These are phyloP conservation scores for Pseudocercospora crystallina DNA, from an alignment of 2,329 filamentous ascomycete genomes.

Conservation along the genomic window DNA sequence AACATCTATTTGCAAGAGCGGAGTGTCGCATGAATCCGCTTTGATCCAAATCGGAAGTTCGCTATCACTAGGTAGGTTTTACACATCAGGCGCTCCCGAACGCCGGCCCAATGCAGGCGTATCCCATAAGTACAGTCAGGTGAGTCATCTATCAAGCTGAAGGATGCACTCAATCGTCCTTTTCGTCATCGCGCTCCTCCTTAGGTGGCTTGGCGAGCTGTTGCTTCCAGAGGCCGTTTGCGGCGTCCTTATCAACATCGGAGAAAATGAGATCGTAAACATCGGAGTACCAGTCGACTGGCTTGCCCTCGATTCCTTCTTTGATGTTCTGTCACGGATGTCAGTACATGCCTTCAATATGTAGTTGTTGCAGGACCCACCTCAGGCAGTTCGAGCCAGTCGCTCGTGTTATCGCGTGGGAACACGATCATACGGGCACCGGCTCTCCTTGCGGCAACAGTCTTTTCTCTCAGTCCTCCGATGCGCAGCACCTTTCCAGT, in stretches of 20 bases:
- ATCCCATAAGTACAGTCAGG: conserved; percentile 8
- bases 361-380: conserved; percentile 58
- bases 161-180: conserved; percentile 22
- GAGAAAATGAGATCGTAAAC: conserved; percentile 92
- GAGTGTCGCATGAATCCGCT: conserved; percentile 5
- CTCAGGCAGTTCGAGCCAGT: conserved; percentile 96
- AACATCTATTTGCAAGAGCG: conserved; percentile 18
- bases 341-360: conserved; percentile 11
- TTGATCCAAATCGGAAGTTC: neutral
- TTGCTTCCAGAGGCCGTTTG: conserved; percentile 71
- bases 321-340: conserved; percentile 79
- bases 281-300: conserved; percentile 90
- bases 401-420: conserved; percentile 89
- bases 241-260: conserved; percentile 69
- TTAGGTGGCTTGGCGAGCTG: conserved; percentile 59
- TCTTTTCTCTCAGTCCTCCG: conserved; percentile 93
- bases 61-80: too few species aligned
- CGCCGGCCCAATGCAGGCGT: neutral
- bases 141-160: conserved; percentile 3
- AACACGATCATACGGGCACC: conserved; percentile 94
- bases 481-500: conserved; percentile 96
- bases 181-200: conserved; percentile 42
- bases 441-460: conserved; percentile 86
- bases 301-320: conserved; percentile 85
- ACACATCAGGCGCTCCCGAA: neutral